Base-by-base conservation (phyloP, 306 rosid species). In the Begonia peltatifolia region DNA sequence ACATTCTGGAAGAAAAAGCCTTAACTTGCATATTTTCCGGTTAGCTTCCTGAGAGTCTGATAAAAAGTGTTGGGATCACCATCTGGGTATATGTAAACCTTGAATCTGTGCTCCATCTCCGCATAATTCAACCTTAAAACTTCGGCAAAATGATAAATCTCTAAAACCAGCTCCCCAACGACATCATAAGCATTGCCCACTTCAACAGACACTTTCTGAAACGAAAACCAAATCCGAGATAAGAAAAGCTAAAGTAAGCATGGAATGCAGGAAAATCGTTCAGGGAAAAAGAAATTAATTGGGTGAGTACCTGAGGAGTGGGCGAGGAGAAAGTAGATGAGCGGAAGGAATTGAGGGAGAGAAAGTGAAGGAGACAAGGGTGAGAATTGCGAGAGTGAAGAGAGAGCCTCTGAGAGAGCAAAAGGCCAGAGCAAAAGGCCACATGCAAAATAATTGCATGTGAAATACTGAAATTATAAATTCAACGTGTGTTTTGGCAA, bases 1-100 rank as follows among this genome's bases (percentile, higher is more conserved):
- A 90, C 86, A 57, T 90, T 90, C 84, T 86, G 92, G 61, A 90
- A 90, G 71, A 90, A 90, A 60, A 80, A 90, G 0, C 99, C 99
- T 62, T 90, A 94, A 42, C 95, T 86, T 2, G 99, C 73, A 25
- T 90, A 90, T 73, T 90, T 90, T 6, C 95, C 99, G 1, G 99
- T 83, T 46, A 90, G 84, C 73, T 90, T 90, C 60, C 94, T 78
- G 9, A 94, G 97, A 10, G 95, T 90, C 74, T 86, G 97, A 65
- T 83, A 90, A 53, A 68, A 90, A 13, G 97, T 86, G 3, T 85
- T 83, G 54, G 92, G 77, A 83, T 85, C 97, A 11, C 97, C 95
- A 57, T 90, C 95, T 10, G 94, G 87, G 62, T 90, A 90, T 51
- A 86, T 74, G 14, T 78, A 90, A 1, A 90, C 95, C 87, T 83